Conservation (phyloP, 148 eudicot genomes). For the Rhododendron vialii region DNA sequence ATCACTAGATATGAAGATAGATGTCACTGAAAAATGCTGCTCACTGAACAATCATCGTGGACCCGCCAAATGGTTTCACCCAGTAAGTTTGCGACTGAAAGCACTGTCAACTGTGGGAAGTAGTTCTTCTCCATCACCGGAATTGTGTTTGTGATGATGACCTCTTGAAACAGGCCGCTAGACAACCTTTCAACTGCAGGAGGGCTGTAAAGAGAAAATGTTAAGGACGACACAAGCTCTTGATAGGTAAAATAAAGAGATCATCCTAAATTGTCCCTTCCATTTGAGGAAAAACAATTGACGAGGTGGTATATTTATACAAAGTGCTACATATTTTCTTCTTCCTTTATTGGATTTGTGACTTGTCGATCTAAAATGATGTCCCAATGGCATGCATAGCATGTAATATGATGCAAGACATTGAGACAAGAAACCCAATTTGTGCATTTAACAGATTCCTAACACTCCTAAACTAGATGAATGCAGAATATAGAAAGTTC, state of each 20-base stretch:
- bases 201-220: conserved; percentile 35
- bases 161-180: conserved; percentile 68
- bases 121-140: conserved; percentile 48
- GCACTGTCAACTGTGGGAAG: conserved; percentile 68
- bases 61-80: conserved; percentile 78
- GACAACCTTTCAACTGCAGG: conserved; percentile 71
- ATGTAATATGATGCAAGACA: neutral
- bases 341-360: neutral
- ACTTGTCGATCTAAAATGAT: neutral
- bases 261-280: neutral
- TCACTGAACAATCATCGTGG: conserved; percentile 62
- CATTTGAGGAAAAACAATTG: neutral
- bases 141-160: conserved; percentile 60
- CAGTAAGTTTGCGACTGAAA: conserved; percentile 59
- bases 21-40: conserved; percentile 63
- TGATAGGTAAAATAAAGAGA: neutral
- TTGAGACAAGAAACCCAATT: neutral
- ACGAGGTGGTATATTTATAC: neutral
- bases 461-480: neutral
- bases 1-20: neutral
- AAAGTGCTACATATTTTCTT: neutral
- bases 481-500: neutral
- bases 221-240: neutral
- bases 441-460: neutral
- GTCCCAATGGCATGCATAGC: neutral